Conservation (phyloP, 2,329 filamentous ascomycete species). For the Xylaria multiplex region DNA sequence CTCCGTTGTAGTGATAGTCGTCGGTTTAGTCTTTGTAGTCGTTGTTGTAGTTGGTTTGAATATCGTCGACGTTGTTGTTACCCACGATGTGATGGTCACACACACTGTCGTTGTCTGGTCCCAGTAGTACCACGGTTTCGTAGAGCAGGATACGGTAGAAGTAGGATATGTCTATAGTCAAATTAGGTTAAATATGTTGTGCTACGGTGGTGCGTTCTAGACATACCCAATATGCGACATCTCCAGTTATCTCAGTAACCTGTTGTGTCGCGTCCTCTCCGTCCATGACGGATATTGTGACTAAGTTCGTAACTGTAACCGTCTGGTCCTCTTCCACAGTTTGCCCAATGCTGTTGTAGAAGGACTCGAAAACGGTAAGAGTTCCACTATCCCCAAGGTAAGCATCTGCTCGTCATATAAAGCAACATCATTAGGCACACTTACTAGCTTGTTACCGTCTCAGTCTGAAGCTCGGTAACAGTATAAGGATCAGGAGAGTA, state of each 20-base stretch:
- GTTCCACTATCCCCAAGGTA: slow-evolving; percentile 31
- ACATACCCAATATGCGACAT: slow-evolving; percentile 29
- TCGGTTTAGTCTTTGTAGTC: slow-evolving; percentile 5
- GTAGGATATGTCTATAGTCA: slow-evolving; percentile 34
- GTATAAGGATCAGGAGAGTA: slow-evolving; percentile 29
- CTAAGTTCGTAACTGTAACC: slow-evolving; percentile 33
- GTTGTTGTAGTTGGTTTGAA: slow-evolving; percentile 12
- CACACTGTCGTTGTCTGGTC: slow-evolving; percentile 13
- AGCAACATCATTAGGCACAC: slow-evolving; percentile 27
- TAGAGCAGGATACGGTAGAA: slow-evolving; percentile 22
- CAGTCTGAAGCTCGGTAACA: slow-evolving; percentile 41
- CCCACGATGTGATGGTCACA: slow-evolving; percentile 29
- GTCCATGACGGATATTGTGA: slow-evolving; percentile 34
- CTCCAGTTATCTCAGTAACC: slow-evolving; percentile 20
- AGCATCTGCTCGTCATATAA: slow-evolving; percentile 24
- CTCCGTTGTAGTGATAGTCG: not conserved
- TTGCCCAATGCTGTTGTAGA: slow-evolving; percentile 32
- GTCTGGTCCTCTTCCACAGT: slow-evolving; percentile 20
- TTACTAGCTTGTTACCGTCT: slow-evolving; percentile 39
- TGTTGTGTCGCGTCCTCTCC: slow-evolving; percentile 31
- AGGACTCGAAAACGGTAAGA: slow-evolving; percentile 39
- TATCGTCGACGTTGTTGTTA: slow-evolving; percentile 24
- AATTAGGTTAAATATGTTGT: slow-evolving; percentile 15
- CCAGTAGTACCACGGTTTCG: not conserved
- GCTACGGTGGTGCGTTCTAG: not conserved